Percentiles rank a stretch among this genome's conserved stretches.
Conservation (phyloP, 2,329 filamentous ascomycete genomes). For the Lasiodiplodia sp. region DNA sequence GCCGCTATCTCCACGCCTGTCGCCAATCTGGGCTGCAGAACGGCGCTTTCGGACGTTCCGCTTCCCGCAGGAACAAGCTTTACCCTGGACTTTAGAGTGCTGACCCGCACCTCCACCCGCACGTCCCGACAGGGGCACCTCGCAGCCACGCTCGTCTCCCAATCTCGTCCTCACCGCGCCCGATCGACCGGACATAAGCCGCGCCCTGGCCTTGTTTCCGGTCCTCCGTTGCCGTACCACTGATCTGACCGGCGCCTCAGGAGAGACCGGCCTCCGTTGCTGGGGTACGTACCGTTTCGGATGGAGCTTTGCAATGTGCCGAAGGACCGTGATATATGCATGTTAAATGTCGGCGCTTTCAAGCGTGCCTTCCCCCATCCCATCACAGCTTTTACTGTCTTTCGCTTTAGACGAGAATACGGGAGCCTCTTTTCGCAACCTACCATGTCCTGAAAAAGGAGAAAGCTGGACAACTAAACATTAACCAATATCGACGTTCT, state of each 20-base stretch:
- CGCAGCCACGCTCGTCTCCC: constrained; percentile 1
- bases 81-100: not conserved
- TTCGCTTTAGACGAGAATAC: no score
- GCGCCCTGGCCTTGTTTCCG: not conserved
- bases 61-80: not conserved
- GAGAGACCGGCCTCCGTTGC: not conserved
- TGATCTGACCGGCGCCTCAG: not conserved
- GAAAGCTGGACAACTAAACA: no score
- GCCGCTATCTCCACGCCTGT: constrained; percentile 14
- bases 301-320: not conserved
- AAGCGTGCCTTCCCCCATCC: no score
- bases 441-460: no score
- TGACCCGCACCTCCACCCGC: not conserved
- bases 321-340: not conserved
- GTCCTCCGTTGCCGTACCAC: not conserved
- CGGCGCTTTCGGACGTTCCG: not conserved
- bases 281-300: not conserved
- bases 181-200: constrained; percentile 16
- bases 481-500: no score
- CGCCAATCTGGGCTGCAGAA: not conserved
- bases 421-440: no score
- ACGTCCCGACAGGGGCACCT: constrained; percentile 5
- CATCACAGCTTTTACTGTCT: no score
- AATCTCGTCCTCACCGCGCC: constrained; percentile 3
- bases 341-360: no score